phyloP scores from a whole-genome alignment of 2,329 filamentous ascomycete genomes.

The Sclerotinia borealis region DNA sequence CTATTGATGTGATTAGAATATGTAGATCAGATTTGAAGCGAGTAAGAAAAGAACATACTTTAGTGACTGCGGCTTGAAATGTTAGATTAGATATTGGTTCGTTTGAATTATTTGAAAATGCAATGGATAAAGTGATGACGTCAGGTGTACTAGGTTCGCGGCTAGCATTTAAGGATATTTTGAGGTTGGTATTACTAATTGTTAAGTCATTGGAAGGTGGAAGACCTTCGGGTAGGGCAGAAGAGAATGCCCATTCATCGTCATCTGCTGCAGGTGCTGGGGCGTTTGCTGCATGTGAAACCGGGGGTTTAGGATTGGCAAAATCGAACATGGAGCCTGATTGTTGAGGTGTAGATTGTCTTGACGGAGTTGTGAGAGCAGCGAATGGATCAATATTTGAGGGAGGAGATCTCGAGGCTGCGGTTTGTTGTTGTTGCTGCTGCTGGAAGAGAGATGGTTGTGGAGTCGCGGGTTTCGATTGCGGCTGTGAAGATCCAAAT shows the following conservation, averaged over 20 bases:
- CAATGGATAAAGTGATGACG: conserved; percentile 63
- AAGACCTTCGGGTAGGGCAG: conserved; percentile 63
- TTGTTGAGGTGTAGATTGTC: conserved; percentile 41
- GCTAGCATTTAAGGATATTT: conserved; percentile 66
- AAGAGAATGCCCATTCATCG: conserved; percentile 93
- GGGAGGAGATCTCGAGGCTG: conserved; percentile 36
- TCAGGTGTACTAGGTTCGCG: conserved; percentile 39
- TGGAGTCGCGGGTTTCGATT: conserved; percentile 48
- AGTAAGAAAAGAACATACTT: conserved; percentile 48
- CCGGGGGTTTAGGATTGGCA: conserved; percentile 33
- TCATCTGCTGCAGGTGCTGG: conserved; percentile 54
- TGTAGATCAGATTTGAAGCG: conserved; percentile 8
- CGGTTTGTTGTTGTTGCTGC: conserved; percentile 28
- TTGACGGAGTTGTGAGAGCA: conserved; percentile 40
- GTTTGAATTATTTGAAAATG: conserved; percentile 76
- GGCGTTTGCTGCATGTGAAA: conserved; percentile 30
- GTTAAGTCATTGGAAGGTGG: conserved; percentile 48
- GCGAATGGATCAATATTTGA: conserved; percentile 51
- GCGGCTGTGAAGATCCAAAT: conserved; percentile 45
- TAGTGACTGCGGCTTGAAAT: conserved; percentile 89
- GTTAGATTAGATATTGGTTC: conserved; percentile 72
- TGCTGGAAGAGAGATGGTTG: conserved; percentile 45
- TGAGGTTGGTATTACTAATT: conserved; percentile 64
- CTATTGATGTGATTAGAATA: conserved; percentile 40
- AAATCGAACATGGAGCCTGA: conserved; percentile 44